Evolutionary conservation across 2,329 filamentous ascomycete genomes (phyloP), one percentile per base, ranked within the genome.

Genomic region (Nigrospora oryzae): DNA sequence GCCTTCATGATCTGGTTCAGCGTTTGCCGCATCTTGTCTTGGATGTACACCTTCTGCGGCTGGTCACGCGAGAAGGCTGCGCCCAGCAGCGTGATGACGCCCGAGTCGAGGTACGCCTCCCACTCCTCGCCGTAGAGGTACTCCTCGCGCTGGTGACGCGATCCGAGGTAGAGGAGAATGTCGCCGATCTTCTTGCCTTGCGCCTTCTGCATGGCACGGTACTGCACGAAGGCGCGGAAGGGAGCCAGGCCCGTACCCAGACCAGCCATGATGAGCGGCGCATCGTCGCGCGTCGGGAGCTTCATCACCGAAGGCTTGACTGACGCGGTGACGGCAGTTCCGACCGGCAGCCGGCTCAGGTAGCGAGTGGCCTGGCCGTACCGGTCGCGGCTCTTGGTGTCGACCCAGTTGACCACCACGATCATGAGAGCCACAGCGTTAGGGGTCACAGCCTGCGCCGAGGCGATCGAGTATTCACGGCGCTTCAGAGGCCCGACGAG

Each of bases 231-330:
- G 48, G 93, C 93, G 53, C 93, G 89, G 88, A 98, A 98, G n/a
- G 93, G 93, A 1, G 93, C 93, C 17, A 98, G 83, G 61, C 93
- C 93, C 0, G 93, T 98, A 51, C 93, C 93, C n/a, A 97, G 84
- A 65, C 93, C 93, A 11, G 93, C 93, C 91, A 98, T 96, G 74
- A 98, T 96, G 62, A 98, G 83, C 36, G 93, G 93, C 40, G 91
- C 88, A 34, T 88, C 93, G 55, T 90, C 84, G 63, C 83, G 84
- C 49, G 78, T 69, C 5, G 93, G 93, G n/a, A 98, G 79, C 71
- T 97, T 98, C 93, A 98, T 98, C 53, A 97, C 93, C 19, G 89
- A 96, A 0, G 93, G 89, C 74, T 98, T 98, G 64, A 98, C 89
- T 32, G 87, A 95, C 47, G 89, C 93, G 3, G 90, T 95, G 51